These are phyloP conservation scores for Candida broadrunensis DNA, from an alignment of 805 yeast genomes.

Conservation along the genomic window DNA sequence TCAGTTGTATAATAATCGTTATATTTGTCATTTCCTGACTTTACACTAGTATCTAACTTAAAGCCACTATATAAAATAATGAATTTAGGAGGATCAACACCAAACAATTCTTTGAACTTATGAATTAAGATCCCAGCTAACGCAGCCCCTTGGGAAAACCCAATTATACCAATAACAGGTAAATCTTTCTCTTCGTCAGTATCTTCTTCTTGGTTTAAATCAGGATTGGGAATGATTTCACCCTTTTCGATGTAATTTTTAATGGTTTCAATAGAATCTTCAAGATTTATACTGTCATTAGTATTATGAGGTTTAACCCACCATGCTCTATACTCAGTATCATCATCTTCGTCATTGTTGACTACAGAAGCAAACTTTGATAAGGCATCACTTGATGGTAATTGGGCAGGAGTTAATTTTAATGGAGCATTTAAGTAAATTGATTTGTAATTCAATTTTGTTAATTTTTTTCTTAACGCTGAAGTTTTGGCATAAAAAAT, in stretches of 20 bases:
- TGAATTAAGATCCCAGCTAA: slow-evolving; percentile 69
- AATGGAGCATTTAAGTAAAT: slow-evolving; percentile 81
- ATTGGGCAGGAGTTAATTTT: slow-evolving; percentile 59
- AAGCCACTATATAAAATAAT: slow-evolving; percentile 75
- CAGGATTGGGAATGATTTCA: slow-evolving; percentile 41
- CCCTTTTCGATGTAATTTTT: slow-evolving; percentile 53
- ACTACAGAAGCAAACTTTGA: slow-evolving; percentile 43
- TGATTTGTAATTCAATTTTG: slow-evolving; percentile 63
- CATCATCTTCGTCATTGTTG: slow-evolving; percentile 30
- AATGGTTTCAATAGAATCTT: slow-evolving; percentile 49
- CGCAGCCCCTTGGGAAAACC: slow-evolving; percentile 95
- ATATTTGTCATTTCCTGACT: slow-evolving; percentile 23
- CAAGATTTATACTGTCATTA: slow-evolving; percentile 45
- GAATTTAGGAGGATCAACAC: slow-evolving; percentile 52
- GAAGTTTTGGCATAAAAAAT: slow-evolving; percentile 86
- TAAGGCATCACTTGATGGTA: slow-evolving; percentile 66
- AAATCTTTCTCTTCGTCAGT: slow-evolving; percentile 17
- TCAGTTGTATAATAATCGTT: slow-evolving; percentile 21
- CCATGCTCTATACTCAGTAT: slow-evolving; percentile 62
- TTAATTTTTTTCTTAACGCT: slow-evolving; percentile 77
- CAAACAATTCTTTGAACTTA: slow-evolving; percentile 53
- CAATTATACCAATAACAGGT: slow-evolving; percentile 86
- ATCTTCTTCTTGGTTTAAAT: slow-evolving; percentile 14
- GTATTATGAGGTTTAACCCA: slow-evolving; percentile 52
- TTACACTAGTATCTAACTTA: slow-evolving; percentile 24